Evolutionary conservation across 1,284 basidiomycete species (phyloP).

Genomic region (Ustilago cynodontis): DNA sequence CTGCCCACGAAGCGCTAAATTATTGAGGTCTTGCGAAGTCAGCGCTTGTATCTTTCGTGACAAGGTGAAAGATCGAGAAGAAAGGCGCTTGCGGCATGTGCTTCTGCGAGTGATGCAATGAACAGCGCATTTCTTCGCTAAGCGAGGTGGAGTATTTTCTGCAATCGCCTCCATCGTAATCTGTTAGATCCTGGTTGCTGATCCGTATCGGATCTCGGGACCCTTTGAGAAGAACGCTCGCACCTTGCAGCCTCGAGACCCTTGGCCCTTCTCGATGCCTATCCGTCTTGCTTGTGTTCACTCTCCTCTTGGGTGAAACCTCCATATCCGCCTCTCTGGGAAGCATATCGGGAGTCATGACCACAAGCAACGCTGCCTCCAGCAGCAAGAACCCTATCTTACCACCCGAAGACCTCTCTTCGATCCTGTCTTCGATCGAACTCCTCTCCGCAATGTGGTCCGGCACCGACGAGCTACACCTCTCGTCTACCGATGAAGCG

Average conservation of each 20-base stretch:
- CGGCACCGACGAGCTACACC: constrained; percentile 32
- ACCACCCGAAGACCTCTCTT: constrained; percentile 38
- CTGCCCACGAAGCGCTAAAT: neutral
- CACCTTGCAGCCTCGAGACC: neutral
- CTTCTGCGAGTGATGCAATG: constrained; percentile 7
- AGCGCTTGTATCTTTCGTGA: neutral
- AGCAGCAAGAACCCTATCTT: constrained; percentile 14
- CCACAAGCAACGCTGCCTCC: neutral
- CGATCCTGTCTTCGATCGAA: constrained; percentile 36
- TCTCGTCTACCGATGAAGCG: constrained; percentile 16
- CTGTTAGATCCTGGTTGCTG: neutral
- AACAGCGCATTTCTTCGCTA: neutral
- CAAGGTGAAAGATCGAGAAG: neutral
- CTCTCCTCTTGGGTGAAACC: too few species aligned
- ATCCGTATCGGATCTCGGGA: constrained; percentile 13
- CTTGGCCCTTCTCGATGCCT: neutral
- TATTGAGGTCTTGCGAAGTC: neutral
- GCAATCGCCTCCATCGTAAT: neutral
- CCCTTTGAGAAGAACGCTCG: neutral
- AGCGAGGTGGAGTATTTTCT: constrained; percentile 17
- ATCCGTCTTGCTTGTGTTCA: neutral
- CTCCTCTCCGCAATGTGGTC: constrained; percentile 57
- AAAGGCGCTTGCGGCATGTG: neutral
- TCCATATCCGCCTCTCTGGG: neutral
- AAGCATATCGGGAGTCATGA: neutral